These are phyloP conservation scores for Pontederia crassipes DNA, from an alignment of 176 grass and related monocot genomes.

Conservation along the genomic window DNA sequence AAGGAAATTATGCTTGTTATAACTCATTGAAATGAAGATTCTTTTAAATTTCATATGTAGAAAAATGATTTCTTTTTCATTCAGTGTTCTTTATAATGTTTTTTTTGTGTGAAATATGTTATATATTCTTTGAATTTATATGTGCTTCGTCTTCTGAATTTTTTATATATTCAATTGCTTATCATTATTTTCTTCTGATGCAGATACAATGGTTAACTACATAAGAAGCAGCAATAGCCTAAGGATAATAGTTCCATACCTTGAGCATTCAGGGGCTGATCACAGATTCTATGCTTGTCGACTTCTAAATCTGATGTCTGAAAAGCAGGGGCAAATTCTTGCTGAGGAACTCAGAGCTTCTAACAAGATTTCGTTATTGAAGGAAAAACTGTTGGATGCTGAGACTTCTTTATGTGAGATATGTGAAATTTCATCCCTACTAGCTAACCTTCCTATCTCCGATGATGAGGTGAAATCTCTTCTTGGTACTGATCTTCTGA, in stretches of 20 bases:
- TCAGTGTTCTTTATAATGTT: too few species aligned
- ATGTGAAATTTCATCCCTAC: conserved; percentile 14
- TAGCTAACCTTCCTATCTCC: conserved; percentile 12
- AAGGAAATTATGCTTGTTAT: too few species aligned
- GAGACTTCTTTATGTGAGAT: background rate
- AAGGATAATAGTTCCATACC: background rate
- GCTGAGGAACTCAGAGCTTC: conserved; percentile 5
- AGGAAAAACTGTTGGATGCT: conserved; percentile 5
- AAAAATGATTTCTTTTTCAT: too few species aligned
- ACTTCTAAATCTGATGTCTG: conserved; percentile 5
- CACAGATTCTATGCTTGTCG: conserved; percentile 12
- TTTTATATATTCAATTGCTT: background rate
- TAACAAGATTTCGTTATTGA: conserved; percentile 1
- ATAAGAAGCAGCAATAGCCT: background rate
- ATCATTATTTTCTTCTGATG: background rate
- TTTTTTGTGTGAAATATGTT: too few species aligned
- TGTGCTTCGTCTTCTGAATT: background rate
- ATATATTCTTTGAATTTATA: background rate
- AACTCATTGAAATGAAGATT: too few species aligned
- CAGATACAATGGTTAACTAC: conserved; percentile 5
- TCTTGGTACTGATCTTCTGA: conserved; percentile 11
- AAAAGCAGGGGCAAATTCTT: conserved; percentile 5
- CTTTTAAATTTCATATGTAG: too few species aligned
- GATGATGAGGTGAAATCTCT: conserved; percentile 12
- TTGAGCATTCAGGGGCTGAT: conserved; percentile 5